phyloP scores from a whole-genome alignment of 305 asterid species.

The Plantago lanceolata region DNA sequence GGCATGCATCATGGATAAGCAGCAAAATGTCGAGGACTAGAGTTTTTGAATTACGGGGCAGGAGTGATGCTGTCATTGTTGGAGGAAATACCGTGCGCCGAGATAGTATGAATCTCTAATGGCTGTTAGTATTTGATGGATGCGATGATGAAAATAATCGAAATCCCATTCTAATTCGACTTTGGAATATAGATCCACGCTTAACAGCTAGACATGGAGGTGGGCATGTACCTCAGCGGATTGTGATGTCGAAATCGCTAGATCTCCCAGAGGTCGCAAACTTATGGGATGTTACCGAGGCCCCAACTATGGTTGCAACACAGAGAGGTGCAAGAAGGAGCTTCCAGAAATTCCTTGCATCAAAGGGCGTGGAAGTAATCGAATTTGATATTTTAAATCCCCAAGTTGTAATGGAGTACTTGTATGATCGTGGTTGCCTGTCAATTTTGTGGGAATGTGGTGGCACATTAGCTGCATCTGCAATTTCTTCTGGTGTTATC shows the following conservation, averaged over 20 bases:
- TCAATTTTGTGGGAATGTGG: constrained; percentile 98
- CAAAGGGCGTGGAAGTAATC: constrained; percentile 89
- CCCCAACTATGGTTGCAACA: constrained; percentile 77
- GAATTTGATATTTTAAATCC: constrained; percentile 92
- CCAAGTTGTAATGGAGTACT: constrained; percentile 72
- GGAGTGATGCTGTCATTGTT: constrained; percentile 96
- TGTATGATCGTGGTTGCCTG: constrained; percentile 88
- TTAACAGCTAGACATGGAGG: constrained; percentile 95
- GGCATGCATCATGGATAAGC: constrained; percentile 98
- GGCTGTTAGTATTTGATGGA: constrained; percentile 25
- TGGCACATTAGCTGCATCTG: constrained; percentile 94
- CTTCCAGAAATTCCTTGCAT: constrained; percentile 83
- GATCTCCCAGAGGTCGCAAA: constrained; percentile 87
- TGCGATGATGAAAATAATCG: constrained; percentile 26
- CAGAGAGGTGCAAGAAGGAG: constrained; percentile 91
- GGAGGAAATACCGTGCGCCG: constrained; percentile 98
- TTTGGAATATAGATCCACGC: constrained; percentile 70
- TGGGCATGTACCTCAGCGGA: constrained; percentile 81
- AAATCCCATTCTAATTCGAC: constrained; percentile 29
- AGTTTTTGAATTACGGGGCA: constrained; percentile 86
- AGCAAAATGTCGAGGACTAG: constrained; percentile 72
- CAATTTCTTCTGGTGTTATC: constrained; percentile 78
- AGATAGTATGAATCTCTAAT: constrained; percentile 69
- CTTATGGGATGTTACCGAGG: constrained; percentile 86
- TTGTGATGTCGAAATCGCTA: constrained; percentile 87